phyloP scores from a whole-genome alignment of 345 rosid genomes.

The Litchi chinensis region DNA sequence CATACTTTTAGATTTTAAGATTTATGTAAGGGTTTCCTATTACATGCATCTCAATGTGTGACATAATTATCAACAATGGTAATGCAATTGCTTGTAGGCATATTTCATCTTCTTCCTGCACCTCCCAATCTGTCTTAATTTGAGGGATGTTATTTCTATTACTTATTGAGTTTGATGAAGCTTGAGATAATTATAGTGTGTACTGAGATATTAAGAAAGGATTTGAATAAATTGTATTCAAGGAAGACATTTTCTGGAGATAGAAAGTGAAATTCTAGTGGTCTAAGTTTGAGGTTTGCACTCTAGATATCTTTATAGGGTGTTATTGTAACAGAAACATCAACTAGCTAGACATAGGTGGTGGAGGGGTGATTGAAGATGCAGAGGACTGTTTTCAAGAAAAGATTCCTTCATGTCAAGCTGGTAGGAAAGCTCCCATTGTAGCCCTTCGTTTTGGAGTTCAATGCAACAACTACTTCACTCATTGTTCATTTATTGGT shows the following conservation, averaged over 20 bases:
- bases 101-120: not conserved
- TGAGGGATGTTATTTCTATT: not conserved
- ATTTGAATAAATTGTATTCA: not conserved
- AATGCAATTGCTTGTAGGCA: not conserved
- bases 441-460: conserved; percentile 58
- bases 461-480: conserved; percentile 61
- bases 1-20: no score
- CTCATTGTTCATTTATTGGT: conserved; percentile 49
- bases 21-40: not conserved
- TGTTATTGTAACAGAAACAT: no score
- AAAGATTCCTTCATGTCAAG: conserved; percentile 62
- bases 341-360: no score
- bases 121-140: not conserved
- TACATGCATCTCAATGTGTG: not conserved
- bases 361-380: no score
- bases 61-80: not conserved
- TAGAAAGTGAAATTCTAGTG: no score
- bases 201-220: no score
- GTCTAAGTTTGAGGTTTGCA: no score
- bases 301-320: no score
- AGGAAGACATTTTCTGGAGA: not conserved
- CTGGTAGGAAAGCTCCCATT: conserved; percentile 54
- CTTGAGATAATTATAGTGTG: no score
- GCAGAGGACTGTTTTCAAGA: no score
- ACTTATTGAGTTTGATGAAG: no score